phyloP scores from a whole-genome alignment of 2,329 filamentous ascomycete genomes.

The Neofusicoccum umdonicola region DNA sequence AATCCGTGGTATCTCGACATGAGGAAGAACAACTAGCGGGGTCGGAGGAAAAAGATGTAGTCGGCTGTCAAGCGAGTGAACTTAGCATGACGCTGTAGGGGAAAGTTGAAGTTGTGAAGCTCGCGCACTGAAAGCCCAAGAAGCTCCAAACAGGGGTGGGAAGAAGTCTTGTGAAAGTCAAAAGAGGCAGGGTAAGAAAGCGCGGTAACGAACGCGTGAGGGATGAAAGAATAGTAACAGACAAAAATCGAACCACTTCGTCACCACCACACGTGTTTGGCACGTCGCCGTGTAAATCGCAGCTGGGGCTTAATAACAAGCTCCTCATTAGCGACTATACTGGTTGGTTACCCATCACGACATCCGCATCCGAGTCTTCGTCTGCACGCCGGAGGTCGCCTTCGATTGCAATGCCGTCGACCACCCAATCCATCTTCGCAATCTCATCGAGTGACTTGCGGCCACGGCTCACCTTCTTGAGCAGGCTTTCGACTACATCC shows the following conservation, averaged over 20 bases:
- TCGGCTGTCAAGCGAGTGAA: neutral
- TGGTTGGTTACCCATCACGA: neutral
- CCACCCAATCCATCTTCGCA: constrained; percentile 72
- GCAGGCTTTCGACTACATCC: constrained; percentile 75
- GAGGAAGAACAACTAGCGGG: constrained; percentile 2
- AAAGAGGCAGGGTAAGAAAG: neutral
- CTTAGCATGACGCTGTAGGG: neutral
- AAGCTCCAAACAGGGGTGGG: neutral
- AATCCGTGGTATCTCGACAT: constrained; percentile 18
- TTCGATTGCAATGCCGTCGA: constrained; percentile 67
- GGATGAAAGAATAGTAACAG: constrained; percentile 2
- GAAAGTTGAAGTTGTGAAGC: neutral
- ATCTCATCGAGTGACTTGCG: constrained; percentile 76
- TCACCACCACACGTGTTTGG: neutral
- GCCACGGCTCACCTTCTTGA: constrained; percentile 74
- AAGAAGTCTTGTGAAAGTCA: neutral
- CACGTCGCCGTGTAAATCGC: neutral
- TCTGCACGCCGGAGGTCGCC: constrained; percentile 54
- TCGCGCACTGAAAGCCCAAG: neutral
- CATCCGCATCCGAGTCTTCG: constrained; percentile 42
- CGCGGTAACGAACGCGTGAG: neutral
- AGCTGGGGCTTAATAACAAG: neutral
- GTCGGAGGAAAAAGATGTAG: neutral
- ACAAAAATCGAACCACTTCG: constrained; percentile 4
- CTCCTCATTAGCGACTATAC: constrained; percentile 17